Conservation (phyloP, 768 basidiomycete species). For the Tulasnella sp. region DNA sequence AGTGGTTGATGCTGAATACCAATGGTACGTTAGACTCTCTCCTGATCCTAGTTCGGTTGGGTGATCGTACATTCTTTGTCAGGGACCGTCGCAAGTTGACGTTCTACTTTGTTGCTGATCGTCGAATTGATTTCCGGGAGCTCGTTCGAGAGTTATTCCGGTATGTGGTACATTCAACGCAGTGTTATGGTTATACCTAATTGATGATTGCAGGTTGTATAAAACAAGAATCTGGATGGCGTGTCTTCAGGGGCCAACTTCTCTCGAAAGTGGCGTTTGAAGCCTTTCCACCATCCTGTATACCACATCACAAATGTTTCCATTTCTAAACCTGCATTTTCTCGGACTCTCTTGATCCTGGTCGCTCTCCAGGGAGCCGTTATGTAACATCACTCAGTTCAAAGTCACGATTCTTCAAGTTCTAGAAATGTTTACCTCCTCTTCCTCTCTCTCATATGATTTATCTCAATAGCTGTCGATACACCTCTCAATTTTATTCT, state of each 20-base stretch:
- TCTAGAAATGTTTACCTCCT: no score
- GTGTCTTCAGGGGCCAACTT: slow-evolving; percentile 30
- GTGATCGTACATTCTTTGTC: background rate
- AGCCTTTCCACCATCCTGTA: no score
- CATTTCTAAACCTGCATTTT: no score
- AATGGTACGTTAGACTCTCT: slow-evolving; percentile 50
- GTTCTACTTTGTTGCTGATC: slow-evolving; percentile 94
- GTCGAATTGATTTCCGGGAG: slow-evolving; percentile 91
- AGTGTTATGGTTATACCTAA: slow-evolving; percentile 12
- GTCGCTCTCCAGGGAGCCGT: no score
- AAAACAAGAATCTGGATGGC: slow-evolving; percentile 97
- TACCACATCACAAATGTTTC: no score
- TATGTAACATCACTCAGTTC: no score
- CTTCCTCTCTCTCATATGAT: no score
- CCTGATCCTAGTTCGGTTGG: background rate
- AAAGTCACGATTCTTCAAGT: no score
- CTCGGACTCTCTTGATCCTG: no score
- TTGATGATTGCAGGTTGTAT: slow-evolving; percentile 45
- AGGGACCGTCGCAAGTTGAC: slow-evolving; percentile 98
- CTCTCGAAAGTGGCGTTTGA: no score
- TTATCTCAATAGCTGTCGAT: no score
- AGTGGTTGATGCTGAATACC: slow-evolving; percentile 96
- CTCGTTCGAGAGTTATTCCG: slow-evolving; percentile 90
- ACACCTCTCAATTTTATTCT: no score
- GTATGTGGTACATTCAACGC: slow-evolving; percentile 30